phyloP scores from a whole-genome alignment of 78 protist species.

The Chrysochromulina parva region DNA sequence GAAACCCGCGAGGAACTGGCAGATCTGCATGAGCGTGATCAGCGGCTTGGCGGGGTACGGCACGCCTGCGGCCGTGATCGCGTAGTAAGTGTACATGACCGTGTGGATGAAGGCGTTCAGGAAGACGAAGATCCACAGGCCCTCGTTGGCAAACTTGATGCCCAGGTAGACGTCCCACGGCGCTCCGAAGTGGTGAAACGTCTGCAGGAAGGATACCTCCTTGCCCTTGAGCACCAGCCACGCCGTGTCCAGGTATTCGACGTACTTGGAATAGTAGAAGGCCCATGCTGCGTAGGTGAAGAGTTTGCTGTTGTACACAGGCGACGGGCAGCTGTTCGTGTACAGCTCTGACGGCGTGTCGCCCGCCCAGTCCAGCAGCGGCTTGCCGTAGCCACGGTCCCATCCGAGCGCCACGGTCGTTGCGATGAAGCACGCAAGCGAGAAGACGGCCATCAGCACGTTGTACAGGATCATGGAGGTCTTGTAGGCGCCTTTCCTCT shows the following conservation, averaged over 20 bases:
- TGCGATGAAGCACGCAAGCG: background rate
- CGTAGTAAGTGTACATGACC: conserved; percentile 1
- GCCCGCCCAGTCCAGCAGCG: background rate
- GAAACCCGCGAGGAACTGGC: background rate
- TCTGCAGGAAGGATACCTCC: conserved; percentile 32
- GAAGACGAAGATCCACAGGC: conserved; percentile 35
- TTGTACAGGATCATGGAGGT: conserved; percentile 14
- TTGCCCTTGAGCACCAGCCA: conserved; percentile 36
- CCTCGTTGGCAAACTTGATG: background rate
- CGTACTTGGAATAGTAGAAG: conserved; percentile 41
- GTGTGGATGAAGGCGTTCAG: conserved; percentile 14
- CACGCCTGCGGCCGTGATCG: background rate
- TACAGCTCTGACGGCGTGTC: background rate
- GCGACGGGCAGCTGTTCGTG: background rate
- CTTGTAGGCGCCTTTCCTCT: background rate
- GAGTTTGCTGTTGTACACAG: background rate
- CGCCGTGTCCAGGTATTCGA: conserved; percentile 44
- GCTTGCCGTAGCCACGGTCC: background rate
- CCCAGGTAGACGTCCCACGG: conserved; percentile 44
- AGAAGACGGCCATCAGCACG: background rate
- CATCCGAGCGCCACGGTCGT: conserved; percentile 9
- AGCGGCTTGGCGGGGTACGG: background rate
- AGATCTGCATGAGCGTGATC: background rate
- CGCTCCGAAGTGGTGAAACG: conserved; percentile 50
- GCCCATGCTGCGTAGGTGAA: background rate